phyloP scores from a whole-genome alignment of 1,284 basidiomycete genomes.

The Puccinia coronata region DNA sequence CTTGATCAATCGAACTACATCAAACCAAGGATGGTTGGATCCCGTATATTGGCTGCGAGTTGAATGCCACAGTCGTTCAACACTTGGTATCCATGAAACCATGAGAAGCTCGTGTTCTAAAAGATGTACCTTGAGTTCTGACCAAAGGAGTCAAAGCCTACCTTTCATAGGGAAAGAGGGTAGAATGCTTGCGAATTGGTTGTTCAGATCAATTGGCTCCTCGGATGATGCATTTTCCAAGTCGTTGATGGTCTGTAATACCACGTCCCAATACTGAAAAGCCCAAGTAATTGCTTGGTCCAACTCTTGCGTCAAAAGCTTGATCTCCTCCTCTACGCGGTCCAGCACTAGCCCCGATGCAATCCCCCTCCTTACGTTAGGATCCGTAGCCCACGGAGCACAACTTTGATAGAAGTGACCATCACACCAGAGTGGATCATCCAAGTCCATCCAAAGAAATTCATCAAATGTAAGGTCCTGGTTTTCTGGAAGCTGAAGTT shows the following conservation, averaged over 20 bases:
- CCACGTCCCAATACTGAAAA: background rate
- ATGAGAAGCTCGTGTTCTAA: background rate
- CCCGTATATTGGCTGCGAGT: too few relatives aligned
- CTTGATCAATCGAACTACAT: too few relatives aligned
- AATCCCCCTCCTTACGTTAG: background rate
- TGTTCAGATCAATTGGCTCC: too few relatives aligned
- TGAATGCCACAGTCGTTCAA: background rate
- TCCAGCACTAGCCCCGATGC: background rate
- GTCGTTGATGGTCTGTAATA: too few relatives aligned
- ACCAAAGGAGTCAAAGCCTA: background rate
- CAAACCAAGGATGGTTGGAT: too few relatives aligned
- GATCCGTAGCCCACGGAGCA: background rate
- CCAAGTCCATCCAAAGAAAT: background rate
- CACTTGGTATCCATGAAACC: background rate
- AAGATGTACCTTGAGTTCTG: background rate
- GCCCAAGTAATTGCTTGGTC: background rate
- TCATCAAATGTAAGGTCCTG: background rate
- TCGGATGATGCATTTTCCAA: background rate
- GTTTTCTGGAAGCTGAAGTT: background rate
- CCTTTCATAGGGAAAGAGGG: background rate
- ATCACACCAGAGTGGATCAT: constrained; percentile 4
- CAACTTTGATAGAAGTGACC: constrained; percentile 4
- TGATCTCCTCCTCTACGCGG: background rate
- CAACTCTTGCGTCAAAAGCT: background rate
- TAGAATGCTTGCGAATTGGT: background rate